Base-by-base conservation (phyloP, 306 rosid genomes). In the Fragaria nilgerrensis region DNA sequence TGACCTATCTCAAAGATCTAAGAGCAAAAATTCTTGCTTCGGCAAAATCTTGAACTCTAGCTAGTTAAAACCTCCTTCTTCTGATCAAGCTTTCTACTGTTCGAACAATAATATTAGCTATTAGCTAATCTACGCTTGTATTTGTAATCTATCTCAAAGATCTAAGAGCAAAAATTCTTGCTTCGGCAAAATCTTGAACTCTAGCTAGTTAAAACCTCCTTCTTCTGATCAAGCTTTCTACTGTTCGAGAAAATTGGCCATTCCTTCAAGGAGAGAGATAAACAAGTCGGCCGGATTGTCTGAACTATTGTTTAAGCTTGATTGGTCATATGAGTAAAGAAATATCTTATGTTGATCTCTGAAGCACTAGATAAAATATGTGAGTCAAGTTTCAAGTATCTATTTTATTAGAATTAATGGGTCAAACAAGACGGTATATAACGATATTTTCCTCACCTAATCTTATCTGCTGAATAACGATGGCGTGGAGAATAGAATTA, bases 1-100 rank as follows among this genome's bases (percentile, higher is more conserved):
- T 47, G 50, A 75, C 56, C 39, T 75, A 50, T 72, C 20, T 50
- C 25, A 52, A 70, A 34, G 43, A 50, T 48, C 69, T 66, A 15
- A 49, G 70, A 47, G 49, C 9, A 58, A 15, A 7, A 2, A 0
- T 43, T 2, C 25, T 59, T 58, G 43, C 77, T 39, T 23, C 8
- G 5, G 56, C 77, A 39, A 17, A 37, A 22, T 23, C 77, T 7
- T 55, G 9, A 39, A 14, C 37, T 37, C 58, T 37, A 50, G 67
- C 77, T n/a, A 12, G 41, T 1, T 43, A 20, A 10, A 20, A 20
- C 32, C 52, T 39, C 17, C 72, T 68, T n/a, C 47, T 64, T 6
- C 20, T 37, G 7, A 37, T 5, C 5, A 22, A 13, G 10, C 37
- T 37, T 65, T 41, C 12, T 64, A 64, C 41, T 37, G 8, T 64